Evolutionary conservation across 768 basidiomycete genomes (phyloP), one percentile per base, ranked within the genome.

Genomic region (Tulasnella sp.): DNA sequence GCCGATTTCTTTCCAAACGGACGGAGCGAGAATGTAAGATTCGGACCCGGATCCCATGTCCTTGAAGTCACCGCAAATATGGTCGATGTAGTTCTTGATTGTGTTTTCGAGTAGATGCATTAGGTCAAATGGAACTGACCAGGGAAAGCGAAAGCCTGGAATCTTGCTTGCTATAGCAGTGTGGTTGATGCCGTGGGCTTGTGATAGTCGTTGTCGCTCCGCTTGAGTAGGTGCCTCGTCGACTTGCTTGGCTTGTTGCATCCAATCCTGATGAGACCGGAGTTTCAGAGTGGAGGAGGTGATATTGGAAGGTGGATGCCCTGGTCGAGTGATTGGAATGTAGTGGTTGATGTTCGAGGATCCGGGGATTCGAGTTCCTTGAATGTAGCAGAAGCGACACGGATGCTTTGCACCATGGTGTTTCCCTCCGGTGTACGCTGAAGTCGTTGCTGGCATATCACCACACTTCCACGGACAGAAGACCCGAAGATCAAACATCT

Each of bases 41-140:
- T 76, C 80, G 5, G 19, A 37, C 0, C 78, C 78, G 6, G 76
- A 41, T 52, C 82, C 78, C 1, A 84, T 75, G 14, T 75, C 81
- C 74, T 85, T 86, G 78, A 78, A 84, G 16, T 76, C 73, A 0
- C 83, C 82, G 1, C 78, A 81, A 81, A 82, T 83, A 0, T 83
- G 75, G 0, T 70, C 22, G 39, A 85, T 75, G 1, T 86, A 78
- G 67, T 82, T 83, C 26, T 75, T 76, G 34, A 84, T 73, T 1
- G 83, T 63, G 73, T 86, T 86, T 73, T 83, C 83, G 75, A 85
- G 76, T 0, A 84, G 78, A 67, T 87, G 85, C 82, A 86, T 85
- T 77, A 85, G 83, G 65, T 86, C 84, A 72, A 81, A 81, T 0
- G 83, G 84, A 40, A 79, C 78, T 32, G 84, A 82, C 81, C 1